Conservation (phyloP, 306 rosid species). For the Arachis stenosperma region DNA sequence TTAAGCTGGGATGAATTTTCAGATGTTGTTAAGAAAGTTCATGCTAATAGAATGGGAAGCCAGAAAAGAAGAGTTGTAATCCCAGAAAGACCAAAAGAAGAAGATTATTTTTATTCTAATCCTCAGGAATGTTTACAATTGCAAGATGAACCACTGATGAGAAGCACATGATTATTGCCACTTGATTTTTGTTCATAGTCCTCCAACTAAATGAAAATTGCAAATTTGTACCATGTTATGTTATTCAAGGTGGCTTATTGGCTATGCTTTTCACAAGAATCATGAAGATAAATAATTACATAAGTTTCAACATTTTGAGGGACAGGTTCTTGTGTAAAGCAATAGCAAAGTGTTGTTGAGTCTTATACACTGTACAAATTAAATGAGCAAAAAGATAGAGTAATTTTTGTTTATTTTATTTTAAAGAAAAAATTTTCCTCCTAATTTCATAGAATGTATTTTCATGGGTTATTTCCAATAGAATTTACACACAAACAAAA, state of each 20-base stretch:
- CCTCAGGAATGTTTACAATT: constrained; percentile 81
- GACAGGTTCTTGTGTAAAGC: constrained; percentile 35
- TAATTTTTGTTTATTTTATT: constrained; percentile 22
- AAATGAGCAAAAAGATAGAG: constrained; percentile 28
- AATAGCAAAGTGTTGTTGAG: constrained; percentile 25
- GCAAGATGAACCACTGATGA: constrained; percentile 59
- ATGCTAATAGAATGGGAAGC: constrained; percentile 66
- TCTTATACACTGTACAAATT: constrained; percentile 36
- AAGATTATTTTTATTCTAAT: constrained; percentile 88
- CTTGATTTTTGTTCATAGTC: constrained; percentile 15
- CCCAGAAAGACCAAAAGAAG: constrained; percentile 80
- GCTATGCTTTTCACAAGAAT: constrained; percentile 12
- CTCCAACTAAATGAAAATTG: constrained; percentile 4
- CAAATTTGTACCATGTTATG: constrained; percentile 1
- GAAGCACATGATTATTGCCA: constrained; percentile 44
- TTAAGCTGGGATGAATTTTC: constrained; percentile 86
- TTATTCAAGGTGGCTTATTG: no score
- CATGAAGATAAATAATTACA: constrained; percentile 16
- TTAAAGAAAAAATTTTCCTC: neutral
- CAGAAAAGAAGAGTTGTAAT: constrained; percentile 58
- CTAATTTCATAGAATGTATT: constrained; percentile 12
- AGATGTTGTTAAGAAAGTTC: constrained; percentile 60
- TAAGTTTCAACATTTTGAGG: constrained; percentile 35
- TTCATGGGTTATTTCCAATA: constrained; percentile 7
- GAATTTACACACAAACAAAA: no score